A percentile compares a stretch with the other conserved stretches of the same genome.
phyloP scores from a whole-genome alignment of 108 stramenopile genomes.

The Fragilariopsis cylindrus region DNA sequence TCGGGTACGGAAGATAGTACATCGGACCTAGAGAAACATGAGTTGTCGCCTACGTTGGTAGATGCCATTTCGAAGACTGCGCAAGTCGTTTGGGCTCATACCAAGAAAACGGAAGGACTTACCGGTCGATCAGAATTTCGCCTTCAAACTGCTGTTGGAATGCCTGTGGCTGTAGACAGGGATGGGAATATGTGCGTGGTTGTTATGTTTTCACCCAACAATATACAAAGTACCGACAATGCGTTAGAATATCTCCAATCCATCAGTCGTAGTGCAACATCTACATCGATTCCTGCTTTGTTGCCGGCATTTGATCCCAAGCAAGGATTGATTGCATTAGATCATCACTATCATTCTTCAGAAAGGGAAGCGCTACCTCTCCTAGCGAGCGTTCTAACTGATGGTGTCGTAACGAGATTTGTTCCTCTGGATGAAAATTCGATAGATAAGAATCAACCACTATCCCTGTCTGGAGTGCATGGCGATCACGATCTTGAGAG shows the following conservation, averaged over 20 bases:
- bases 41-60: slow-evolving; percentile 87
- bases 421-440: slow-evolving; percentile 69
- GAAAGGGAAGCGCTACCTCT: slow-evolving; percentile 35
- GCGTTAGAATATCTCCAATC: slow-evolving; percentile 84
- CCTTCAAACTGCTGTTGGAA: slow-evolving; percentile 96
- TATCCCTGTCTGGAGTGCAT: slow-evolving; percentile 36
- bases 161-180: slow-evolving; percentile 90
- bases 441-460: not conserved
- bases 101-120: slow-evolving; percentile 80
- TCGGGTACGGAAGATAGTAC: slow-evolving; percentile 28
- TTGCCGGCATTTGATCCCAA: slow-evolving; percentile 70
- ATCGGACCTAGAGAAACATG: slow-evolving; percentile 58
- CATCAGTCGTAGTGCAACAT: slow-evolving; percentile 78
- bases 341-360: slow-evolving; percentile 24
- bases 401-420: slow-evolving; percentile 79
- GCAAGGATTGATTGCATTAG: slow-evolving; percentile 32
- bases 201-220: slow-evolving; percentile 90
- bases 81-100: slow-evolving; percentile 96
- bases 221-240: slow-evolving; percentile 78
- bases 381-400: slow-evolving; percentile 27
- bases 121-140: slow-evolving; percentile 91
- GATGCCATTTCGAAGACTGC: slow-evolving; percentile 90
- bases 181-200: slow-evolving; percentile 90
- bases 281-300: slow-evolving; percentile 73
- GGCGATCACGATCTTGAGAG: slow-evolving; percentile 52